Base-by-base conservation (phyloP, 2,329 filamentous ascomycete genomes). In the Cercospora sesami region DNA sequence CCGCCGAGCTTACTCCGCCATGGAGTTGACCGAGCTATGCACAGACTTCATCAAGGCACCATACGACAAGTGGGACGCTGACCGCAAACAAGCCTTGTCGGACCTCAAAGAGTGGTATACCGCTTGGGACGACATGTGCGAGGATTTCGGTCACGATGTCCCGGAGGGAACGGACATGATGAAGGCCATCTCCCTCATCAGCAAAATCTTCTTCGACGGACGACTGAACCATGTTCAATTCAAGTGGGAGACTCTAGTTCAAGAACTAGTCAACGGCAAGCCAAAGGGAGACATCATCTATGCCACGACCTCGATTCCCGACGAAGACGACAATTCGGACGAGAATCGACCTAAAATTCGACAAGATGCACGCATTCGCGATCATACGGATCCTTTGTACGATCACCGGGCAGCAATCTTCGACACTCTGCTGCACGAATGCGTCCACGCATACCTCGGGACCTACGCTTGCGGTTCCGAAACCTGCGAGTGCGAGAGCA, bases 371-470 rank as follows among this genome's bases (percentile, higher is more conserved):
- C 31, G 31, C 31, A 33, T 14, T 42, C 12, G 30, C 10, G 39
- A 39, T 39, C n/a, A 28, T 12, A 33, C 31, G 31, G 31, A 33
- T 33, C 31, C 31, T 33, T 12, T 10, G 31, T 45, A 62, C n/a
- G 31, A 48, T 33, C 60, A 63, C n/a, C 60, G 42, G 1, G 39
- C 26, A 28, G 18, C 39, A 30, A 62, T 66, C 8, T n/a, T 63
- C 10, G 64, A 28, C 12, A 63, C 59, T 10, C 28, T 66, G 21
- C 23, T 66, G 14, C 64, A 63, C 55, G 64, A 66, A 53, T 66
- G 59, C 30, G 33, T 66, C 31, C 64, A 66, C 39, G 64, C 30
- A 16, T 66, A 45, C 30, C 30, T 66, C n/a, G 31, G 18, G 10
- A 30, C 45, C 4, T 66, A 66, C 30, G 42, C 33, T 18, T 66